phyloP scores from a whole-genome alignment of 106 monocot species.

The Phalaenopsis equestris region DNA sequence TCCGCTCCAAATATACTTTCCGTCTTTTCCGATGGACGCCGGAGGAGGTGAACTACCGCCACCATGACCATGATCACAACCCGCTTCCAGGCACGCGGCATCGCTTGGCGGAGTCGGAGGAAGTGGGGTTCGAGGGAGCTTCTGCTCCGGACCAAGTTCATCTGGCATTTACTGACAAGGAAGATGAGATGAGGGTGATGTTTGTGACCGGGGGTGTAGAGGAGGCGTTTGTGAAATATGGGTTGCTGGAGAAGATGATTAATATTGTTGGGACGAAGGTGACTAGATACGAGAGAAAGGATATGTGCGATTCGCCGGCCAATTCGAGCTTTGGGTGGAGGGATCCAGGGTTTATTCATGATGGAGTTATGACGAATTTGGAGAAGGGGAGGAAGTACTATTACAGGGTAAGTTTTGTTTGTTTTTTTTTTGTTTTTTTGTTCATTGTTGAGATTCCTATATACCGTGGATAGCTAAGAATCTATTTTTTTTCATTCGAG shows the following conservation, averaged over 20 bases:
- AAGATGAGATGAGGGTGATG: constrained; percentile 89
- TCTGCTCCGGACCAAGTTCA: constrained; percentile 64
- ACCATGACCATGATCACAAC: constrained; percentile 79
- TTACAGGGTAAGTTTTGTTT: constrained; percentile 50
- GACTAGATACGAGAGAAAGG: constrained; percentile 51
- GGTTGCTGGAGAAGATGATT: constrained; percentile 35
- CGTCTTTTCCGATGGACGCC: constrained; percentile 71
- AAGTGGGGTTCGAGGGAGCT: constrained; percentile 30
- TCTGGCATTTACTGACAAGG: constrained; percentile 56
- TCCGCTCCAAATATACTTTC: constrained; percentile 65
- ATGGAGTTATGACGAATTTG: constrained; percentile 74
- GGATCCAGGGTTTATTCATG: constrained; percentile 86
- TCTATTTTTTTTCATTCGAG: not conserved
- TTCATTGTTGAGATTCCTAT: not conserved
- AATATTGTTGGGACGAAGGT: constrained; percentile 37
- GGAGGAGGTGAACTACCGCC: constrained; percentile 41
- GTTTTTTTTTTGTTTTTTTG: not conserved
- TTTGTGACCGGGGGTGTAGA: constrained; percentile 47
- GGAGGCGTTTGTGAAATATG: constrained; percentile 48
- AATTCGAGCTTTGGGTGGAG: constrained; percentile 81
- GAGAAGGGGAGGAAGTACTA: constrained; percentile 67
- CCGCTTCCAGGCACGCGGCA: constrained; percentile 60
- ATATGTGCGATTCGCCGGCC: constrained; percentile 92
- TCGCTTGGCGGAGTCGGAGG: constrained; percentile 48
- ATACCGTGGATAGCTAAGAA: not conserved